Conservation (phyloP, 2,329 filamentous ascomycete species). For the Neurospora crassa region DNA sequence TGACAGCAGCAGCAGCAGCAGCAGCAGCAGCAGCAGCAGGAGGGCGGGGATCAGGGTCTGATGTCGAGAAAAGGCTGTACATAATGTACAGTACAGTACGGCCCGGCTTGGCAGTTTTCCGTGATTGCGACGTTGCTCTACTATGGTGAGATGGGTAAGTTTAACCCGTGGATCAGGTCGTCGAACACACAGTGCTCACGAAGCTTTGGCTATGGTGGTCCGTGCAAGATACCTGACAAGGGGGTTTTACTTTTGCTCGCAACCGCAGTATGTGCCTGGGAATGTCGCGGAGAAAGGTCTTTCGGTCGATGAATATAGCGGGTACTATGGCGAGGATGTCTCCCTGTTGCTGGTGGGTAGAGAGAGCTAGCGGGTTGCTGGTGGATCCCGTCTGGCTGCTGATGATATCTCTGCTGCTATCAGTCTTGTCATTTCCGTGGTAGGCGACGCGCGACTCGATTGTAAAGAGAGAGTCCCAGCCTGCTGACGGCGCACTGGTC, state of each 20-base stretch:
- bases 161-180: no score
- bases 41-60: not conserved
- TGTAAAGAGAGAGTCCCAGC: not conserved
- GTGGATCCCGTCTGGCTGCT: not conserved
- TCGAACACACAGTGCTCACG: no score
- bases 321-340: not conserved
- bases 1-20: not conserved
- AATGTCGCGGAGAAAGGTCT: not conserved
- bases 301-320: not conserved
- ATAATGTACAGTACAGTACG: not conserved
- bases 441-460: not conserved
- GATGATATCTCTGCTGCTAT: not conserved
- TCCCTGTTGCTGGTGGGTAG: not conserved
- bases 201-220: no score
- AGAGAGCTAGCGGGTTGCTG: not conserved
- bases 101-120: not conserved
- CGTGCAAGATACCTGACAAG: no score
- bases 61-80: not conserved
- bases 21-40: no score
- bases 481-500: not conserved
- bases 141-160: no score
- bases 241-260: no score
- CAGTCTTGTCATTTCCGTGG: not conserved
- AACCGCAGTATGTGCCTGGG: not conserved
- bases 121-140: not conserved